Base-by-base conservation (phyloP, 805 yeast genomes). In the Ogataea angusta region DNA sequence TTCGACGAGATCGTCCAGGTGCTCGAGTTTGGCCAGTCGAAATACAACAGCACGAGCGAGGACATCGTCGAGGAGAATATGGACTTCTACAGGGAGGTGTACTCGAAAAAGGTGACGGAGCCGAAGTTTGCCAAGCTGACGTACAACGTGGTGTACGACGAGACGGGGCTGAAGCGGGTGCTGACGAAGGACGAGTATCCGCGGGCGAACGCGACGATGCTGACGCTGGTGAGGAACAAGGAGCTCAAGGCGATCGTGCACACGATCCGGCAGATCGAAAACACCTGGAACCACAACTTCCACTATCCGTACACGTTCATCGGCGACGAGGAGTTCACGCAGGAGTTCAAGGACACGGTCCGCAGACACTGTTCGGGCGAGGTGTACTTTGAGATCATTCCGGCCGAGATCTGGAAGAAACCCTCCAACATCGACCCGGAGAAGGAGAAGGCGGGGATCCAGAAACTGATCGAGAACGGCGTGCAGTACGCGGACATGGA, bases 241-340 rank as follows among this genome's bases (percentile, higher is more conserved):
- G 95, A 87, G 54, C 61, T 74, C 26, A 53, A 56, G 5, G 74
- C 66, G 2, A 70, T 88, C 22, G 62, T 76, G 6, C 57, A 59
- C 15, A 73, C 95, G 2, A 78, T 88, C 42, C 59, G 64, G 47
- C 76, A 73, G 48, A 72, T 88, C 31, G 95, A 87, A 57, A 63
- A 64, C 18, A 70, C 72, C 40, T 91, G 91, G 75, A 91, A 91
- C 68, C 64, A 69, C 24, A 74, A 84, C 43, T 89, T 70, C 67
- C 75, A 85, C 49, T 91, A 91, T 57, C 96, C 95, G 42, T 91
- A 96, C 91, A 89, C 90, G 21, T 93, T 91, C 59, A 72, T 91
- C 51, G 89, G 88, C 62, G 96, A 91, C 60, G 85, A 80, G 45
- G 77, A 71, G 26, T 93, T 91, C 64, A 70, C 79, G 22, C 85